Evolutionary conservation across 2,329 filamentous ascomycete genomes (phyloP).

Genomic region (Xylariaceae sp.): DNA sequence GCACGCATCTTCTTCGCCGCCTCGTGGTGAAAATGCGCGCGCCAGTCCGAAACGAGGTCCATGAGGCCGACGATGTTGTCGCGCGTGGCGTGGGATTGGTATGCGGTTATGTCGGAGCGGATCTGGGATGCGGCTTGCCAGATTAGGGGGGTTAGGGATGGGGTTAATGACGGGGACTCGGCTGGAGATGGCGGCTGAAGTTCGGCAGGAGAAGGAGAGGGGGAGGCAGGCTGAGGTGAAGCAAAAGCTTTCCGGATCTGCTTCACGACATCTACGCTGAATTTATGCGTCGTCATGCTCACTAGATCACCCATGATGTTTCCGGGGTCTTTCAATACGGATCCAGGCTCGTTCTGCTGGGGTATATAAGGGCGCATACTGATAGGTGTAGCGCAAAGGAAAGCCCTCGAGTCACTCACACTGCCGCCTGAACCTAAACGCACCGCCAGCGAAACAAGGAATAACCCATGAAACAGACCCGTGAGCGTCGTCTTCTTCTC

Average conservation of each 20-base stretch:
- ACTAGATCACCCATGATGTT: slow-evolving; percentile 20
- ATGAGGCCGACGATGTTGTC: slow-evolving; percentile 34
- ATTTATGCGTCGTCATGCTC: slow-evolving; percentile 15
- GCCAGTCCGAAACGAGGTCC: slow-evolving; percentile 34
- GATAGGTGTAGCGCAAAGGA: slow-evolving; percentile 14
- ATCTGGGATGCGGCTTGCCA: slow-evolving; percentile 24
- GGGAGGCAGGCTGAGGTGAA: background rate
- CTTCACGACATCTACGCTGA: slow-evolving; percentile 15
- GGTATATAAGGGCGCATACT: slow-evolving; percentile 16
- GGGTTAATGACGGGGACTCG: background rate
- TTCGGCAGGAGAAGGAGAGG: background rate
- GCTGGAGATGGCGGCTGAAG: background rate
- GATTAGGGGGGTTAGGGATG: slow-evolving; percentile 9
- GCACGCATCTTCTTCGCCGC: slow-evolving; percentile 28
- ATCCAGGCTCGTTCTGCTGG: too few relatives aligned
- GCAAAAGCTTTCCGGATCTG: slow-evolving; percentile 9
- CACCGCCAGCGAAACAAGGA: slow-evolving; percentile 12
- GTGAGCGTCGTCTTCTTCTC: slow-evolving; percentile 22
- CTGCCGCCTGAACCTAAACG: background rate
- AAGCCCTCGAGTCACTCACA: slow-evolving; percentile 9
- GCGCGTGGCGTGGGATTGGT: slow-evolving; percentile 25
- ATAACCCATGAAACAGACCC: slow-evolving; percentile 21
- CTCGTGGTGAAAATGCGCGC: slow-evolving; percentile 23
- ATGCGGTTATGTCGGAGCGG: slow-evolving; percentile 28
- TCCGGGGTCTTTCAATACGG: slow-evolving; percentile 6